Evolutionary conservation across 129 eudicot species (phyloP).

Genomic region (Ambrosia artemisiifolia): DNA sequence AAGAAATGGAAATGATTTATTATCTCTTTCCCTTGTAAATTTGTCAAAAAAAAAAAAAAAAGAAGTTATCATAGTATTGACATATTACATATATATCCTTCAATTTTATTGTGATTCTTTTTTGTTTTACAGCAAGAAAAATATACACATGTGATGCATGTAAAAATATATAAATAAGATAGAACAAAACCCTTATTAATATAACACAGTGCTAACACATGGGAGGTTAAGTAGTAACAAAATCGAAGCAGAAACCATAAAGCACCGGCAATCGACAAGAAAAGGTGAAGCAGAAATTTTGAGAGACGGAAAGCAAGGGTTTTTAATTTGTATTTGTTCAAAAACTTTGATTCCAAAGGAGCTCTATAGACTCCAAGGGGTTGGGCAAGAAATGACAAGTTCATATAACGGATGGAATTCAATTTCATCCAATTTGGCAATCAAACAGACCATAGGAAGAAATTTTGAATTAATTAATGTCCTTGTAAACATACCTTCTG

Average conservation of each 20-base stretch:
- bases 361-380: not conserved
- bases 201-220: not conserved
- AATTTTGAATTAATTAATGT: not conserved
- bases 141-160: not conserved
- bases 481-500: conserved; percentile 45
- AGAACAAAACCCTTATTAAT: not conserved
- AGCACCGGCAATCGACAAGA: too few relatives aligned
- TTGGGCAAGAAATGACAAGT: not conserved
- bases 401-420: not conserved
- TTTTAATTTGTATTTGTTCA: not conserved
- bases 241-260: too few relatives aligned
- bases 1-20: not conserved
- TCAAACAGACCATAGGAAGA: not conserved
- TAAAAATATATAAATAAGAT: not conserved
- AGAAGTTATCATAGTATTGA: not conserved
- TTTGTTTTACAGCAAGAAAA: not conserved
- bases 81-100: not conserved
- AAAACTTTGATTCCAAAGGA: not conserved
- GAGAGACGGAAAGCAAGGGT: too few relatives aligned
- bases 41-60: not conserved
- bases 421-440: not conserved
- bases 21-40: not conserved
- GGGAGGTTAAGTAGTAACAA: not conserved
- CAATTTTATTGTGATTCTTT: not conserved
- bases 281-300: too few relatives aligned